Conservation (phyloP, 768 basidiomycete genomes). For the Russula vinacea region DNA sequence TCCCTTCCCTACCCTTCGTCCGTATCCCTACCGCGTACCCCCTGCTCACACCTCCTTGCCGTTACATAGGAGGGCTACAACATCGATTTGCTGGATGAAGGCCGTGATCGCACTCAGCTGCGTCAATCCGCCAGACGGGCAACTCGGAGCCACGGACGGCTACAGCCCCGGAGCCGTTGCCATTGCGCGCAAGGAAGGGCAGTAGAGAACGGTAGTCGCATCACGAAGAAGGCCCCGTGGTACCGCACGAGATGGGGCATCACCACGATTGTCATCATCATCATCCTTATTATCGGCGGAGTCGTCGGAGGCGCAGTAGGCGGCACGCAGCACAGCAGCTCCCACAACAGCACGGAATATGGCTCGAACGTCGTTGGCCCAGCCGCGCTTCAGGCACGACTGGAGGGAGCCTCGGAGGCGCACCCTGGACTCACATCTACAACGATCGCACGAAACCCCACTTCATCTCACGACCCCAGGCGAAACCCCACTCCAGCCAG, state of each 20-base stretch:
- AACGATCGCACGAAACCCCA: no score
- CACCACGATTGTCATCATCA: conserved; percentile 39
- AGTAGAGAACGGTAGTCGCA: conserved; percentile 20
- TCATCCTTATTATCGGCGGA: conserved; percentile 47
- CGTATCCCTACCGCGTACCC: neutral
- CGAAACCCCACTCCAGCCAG: no score
- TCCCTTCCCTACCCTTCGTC: neutral
- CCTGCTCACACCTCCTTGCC: neutral
- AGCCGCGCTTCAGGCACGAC: no score
- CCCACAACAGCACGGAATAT: neutral
- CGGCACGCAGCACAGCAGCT: conserved; percentile 37
- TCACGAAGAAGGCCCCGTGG: conserved; percentile 38
- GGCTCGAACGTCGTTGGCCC: no score
- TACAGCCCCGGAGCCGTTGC: conserved; percentile 22
- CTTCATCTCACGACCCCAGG: no score
- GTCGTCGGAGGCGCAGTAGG: conserved; percentile 60
- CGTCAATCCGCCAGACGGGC: neutral
- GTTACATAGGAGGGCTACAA: conserved; percentile 54
- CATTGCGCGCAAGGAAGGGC: conserved; percentile 24
- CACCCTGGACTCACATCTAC: no score
- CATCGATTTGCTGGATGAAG: conserved; percentile 38
- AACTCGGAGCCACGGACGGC: conserved; percentile 27
- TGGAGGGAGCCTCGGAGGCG: no score
- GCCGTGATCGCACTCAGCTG: conserved; percentile 32
- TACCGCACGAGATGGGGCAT: conserved; percentile 51